These are phyloP conservation scores for Nidularia sp. DNA, from an alignment of 768 basidiomycete species.

Conservation along the genomic window DNA sequence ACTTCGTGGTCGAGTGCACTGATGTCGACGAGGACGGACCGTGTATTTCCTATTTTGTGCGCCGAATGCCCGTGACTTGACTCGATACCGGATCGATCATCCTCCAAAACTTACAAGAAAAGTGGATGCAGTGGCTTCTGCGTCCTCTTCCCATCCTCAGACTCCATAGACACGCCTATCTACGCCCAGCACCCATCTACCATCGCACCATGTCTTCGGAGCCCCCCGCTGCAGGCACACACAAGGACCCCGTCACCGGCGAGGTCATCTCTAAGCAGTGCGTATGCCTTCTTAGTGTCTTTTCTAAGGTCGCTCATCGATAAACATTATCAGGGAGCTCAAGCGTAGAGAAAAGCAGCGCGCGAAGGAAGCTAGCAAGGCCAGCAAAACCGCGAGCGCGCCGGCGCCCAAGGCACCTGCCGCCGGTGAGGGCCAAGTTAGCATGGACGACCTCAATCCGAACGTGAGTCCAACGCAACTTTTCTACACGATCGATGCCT, in stretches of 20 bases:
- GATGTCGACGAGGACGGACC: no score
- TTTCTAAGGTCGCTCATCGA: slow-evolving; percentile 15
- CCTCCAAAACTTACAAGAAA: slow-evolving; percentile 12
- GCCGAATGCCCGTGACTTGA: no score
- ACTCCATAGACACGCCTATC: slow-evolving; percentile 7
- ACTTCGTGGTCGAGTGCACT: no score
- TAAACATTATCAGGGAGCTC: slow-evolving; percentile 63
- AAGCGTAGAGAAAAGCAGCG: slow-evolving; percentile 91
- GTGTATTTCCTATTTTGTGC: no score
- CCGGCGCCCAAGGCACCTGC: slow-evolving; percentile 34
- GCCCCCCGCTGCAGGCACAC: slow-evolving; percentile 37
- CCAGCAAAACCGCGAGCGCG: slow-evolving; percentile 40
- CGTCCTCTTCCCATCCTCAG: slow-evolving; percentile 16
- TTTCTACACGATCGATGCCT: neutral
- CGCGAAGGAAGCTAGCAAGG: slow-evolving; percentile 75
- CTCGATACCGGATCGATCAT: no score
- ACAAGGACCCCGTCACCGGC: slow-evolving; percentile 85
- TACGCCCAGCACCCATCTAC: slow-evolving; percentile 7
- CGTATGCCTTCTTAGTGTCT: slow-evolving; percentile 22
- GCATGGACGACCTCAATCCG: slow-evolving; percentile 85
- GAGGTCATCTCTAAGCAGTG: slow-evolving; percentile 97
- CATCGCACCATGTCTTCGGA: slow-evolving; percentile 39
- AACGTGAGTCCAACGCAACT: slow-evolving; percentile 62
- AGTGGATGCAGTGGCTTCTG: slow-evolving; percentile 27
- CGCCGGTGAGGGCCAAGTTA: slow-evolving; percentile 39